Base-by-base conservation (phyloP, 164 flowering plant genomes). In the Piper longum region DNA sequence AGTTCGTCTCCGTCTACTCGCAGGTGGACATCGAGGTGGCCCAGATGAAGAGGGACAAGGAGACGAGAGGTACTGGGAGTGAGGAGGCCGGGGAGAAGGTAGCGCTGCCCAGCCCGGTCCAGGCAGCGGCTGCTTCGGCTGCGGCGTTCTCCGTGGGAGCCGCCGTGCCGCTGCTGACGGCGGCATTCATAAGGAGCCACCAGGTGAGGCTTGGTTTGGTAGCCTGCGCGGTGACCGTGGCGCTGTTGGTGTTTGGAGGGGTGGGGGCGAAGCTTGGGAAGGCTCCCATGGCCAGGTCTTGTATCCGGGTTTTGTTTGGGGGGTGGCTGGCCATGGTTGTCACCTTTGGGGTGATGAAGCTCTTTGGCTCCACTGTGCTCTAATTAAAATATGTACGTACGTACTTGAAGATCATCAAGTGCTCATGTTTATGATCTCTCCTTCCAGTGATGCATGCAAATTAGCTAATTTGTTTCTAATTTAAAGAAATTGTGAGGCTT, bases 251-350 rank as follows among this genome's bases (percentile, higher is more conserved):
- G 62, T 74, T 71, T 68, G 77, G 77, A 61, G 61, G 58, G 45
- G 8, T 70, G 14, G 71, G 77, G 1, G 74, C 74, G 7, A 62
- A 65, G 54, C 57, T 70, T 41, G 74, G 77, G 64, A 67, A 54
- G 62, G 74, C 77, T 16, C 67, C 72, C 12, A 5, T 67, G 62
- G 18, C 13, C 26, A 64, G 67, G 69, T 74, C 74, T 16, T 64
- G 56, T 43, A 19, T 62, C 26, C 70, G 77, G 69, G 74, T 74
- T 8, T 62, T 74, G 67, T 7, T 74, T n/a, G 74, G 77, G 77
- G 11, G 77, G 72, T 74, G 74, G 77, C n/a, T 68, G 9, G 77
- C 77, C 61, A 74, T 74, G 77, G 60, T 61, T 39, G 14, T 70
- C 9, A 74, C 77, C 18, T 74, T 67, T 58, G 77, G 77, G 71